Percentiles rank a stretch among this genome's conserved stretches.
Evolutionary conservation across 2,329 filamentous ascomycete species (phyloP).

Genomic region (Ampelomyces quisqualis): DNA sequence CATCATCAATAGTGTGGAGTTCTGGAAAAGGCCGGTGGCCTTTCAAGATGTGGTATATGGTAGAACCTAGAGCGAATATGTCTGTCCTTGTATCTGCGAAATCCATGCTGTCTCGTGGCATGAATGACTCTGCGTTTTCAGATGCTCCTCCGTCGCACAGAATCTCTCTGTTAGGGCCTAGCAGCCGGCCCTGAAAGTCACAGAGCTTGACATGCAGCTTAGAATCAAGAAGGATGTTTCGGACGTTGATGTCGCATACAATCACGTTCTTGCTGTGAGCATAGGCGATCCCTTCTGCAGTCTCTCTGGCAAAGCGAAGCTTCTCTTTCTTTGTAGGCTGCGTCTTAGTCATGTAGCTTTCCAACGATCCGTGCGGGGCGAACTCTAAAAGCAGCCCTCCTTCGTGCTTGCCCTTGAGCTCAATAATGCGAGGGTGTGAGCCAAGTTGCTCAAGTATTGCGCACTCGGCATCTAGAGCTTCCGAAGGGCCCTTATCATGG

Average conservation of each 20-base stretch:
- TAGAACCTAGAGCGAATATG: conserved; percentile 26
- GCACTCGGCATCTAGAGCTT: conserved; percentile 3
- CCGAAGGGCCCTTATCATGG: conserved; percentile 1
- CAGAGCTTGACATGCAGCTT: conserved; percentile 6
- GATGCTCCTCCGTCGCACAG: conserved; percentile 5
- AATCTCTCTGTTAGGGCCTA: conserved; percentile 3
- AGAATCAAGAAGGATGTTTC: conserved; percentile 9
- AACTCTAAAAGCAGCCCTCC: conserved; percentile 13
- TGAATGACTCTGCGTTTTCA: conserved; percentile 21
- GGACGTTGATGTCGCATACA: conserved; percentile 9
- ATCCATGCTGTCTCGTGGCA: conserved; percentile 16
- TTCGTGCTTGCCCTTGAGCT: conserved; percentile 10
- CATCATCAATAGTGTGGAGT: conserved; percentile 16
- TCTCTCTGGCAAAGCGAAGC: conserved; percentile 4
- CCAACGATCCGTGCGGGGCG: conserved; percentile 8
- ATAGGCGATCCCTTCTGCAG: conserved; percentile 13
- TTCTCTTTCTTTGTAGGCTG: conserved; percentile 1
- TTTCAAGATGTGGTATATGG: conserved; percentile 23
- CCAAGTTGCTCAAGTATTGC: conserved; percentile 8
- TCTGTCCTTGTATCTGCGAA: conserved; percentile 18
- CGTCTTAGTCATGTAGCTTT: conserved; percentile 8
- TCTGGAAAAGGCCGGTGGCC: conserved; percentile 18
- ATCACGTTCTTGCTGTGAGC: conserved; percentile 11
- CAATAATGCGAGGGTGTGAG: conserved; percentile 12
- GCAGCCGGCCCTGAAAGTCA: conserved; percentile 16